Conservation (phyloP, 2,329 filamentous ascomycete genomes). For the Paracorniculantispora psalliotae region DNA sequence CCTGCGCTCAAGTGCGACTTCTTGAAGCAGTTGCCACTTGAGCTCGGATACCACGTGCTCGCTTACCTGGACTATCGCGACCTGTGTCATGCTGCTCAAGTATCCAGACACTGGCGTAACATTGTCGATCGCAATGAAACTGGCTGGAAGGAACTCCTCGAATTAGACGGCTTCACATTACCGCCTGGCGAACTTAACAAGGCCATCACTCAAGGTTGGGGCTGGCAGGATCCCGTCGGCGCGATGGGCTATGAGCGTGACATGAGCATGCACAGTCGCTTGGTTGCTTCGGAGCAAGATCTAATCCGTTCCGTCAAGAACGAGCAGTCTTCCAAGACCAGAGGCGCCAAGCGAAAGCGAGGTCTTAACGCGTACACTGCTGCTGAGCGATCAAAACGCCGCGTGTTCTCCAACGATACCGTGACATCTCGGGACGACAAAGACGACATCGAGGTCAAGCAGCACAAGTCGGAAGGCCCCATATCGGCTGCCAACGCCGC, state of each 20-base stretch:
- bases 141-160: slow-evolving; percentile 90
- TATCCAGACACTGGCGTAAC: slow-evolving; percentile 89
- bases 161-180: slow-evolving; percentile 74
- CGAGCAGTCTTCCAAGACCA: slow-evolving; percentile 39
- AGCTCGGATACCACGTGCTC: slow-evolving; percentile 82
- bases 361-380: slow-evolving; percentile 39
- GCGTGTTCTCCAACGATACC: slow-evolving; percentile 44
- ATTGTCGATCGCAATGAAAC: slow-evolving; percentile 90
- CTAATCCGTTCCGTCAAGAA: slow-evolving; percentile 38
- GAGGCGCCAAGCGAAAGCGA: slow-evolving; percentile 54
- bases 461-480: slow-evolving; percentile 69
- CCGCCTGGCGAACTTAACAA: slow-evolving; percentile 77
- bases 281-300: slow-evolving; percentile 51
- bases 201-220: slow-evolving; percentile 90
- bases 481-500: slow-evolving; percentile 83
- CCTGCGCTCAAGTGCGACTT: slow-evolving; percentile 95
- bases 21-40: slow-evolving; percentile 72
- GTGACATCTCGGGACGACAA: slow-evolving; percentile 39
- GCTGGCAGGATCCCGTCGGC: slow-evolving; percentile 86
- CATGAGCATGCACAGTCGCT: slow-evolving; percentile 55
- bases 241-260: slow-evolving; percentile 74
- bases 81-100: slow-evolving; percentile 84
- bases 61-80: slow-evolving; percentile 81
- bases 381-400: slow-evolving; percentile 50
- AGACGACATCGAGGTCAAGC: slow-evolving; percentile 35